Percentiles rank a stretch among this genome's conserved stretches.
These are phyloP conservation scores for Oryza coarctata DNA, from an alignment of 176 grass and related monocot species.

Conservation along the genomic window DNA sequence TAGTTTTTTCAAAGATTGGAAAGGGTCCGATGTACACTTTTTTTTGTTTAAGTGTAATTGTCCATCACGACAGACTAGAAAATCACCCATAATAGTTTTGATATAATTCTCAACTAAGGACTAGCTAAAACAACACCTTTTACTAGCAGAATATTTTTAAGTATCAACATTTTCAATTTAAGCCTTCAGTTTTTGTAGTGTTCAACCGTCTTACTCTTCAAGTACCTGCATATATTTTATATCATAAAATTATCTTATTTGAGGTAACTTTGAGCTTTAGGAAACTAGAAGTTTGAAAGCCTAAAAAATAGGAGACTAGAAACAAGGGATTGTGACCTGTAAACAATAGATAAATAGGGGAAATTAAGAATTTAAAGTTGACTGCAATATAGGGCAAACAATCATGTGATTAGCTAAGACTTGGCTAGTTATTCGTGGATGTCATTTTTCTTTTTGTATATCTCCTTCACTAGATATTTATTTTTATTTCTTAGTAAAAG, in stretches of 20 bases:
- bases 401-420: neutral
- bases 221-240: neutral
- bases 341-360: neutral
- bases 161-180: neutral
- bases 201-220: neutral
- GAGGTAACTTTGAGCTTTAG: neutral
- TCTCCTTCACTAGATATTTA: neutral
- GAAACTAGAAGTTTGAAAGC: neutral
- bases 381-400: neutral
- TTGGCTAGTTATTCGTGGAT: neutral
- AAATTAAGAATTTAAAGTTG: neutral
- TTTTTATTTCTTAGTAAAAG: neutral
- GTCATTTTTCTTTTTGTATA: neutral
- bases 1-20: neutral
- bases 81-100: neutral
- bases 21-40: neutral
- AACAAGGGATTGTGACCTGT: neutral
- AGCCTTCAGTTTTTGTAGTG: neutral
- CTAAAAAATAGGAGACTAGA: neutral
- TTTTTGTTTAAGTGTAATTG: neutral
- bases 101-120: neutral
- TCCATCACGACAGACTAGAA: neutral
- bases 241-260: neutral
- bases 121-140: neutral
- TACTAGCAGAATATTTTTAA: conserved; percentile 16